These are phyloP conservation scores for Amanita jacksonii DNA, from an alignment of 768 basidiomycete species.

Conservation along the genomic window DNA sequence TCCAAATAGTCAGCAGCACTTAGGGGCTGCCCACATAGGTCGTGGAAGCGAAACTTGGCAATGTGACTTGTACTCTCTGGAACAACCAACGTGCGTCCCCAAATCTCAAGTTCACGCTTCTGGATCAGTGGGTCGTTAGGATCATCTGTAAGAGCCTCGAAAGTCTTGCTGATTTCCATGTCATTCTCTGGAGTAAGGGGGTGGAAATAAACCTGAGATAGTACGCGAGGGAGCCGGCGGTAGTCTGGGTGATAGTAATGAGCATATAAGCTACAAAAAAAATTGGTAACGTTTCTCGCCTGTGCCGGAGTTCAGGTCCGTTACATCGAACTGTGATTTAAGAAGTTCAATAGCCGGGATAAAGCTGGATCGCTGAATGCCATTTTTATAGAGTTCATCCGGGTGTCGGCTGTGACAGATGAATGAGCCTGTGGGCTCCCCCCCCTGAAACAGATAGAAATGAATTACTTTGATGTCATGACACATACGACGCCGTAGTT, in stretches of 20 bases:
- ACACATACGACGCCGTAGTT: slow-evolving; percentile 88
- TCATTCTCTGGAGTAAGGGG: slow-evolving; percentile 61
- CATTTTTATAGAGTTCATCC: slow-evolving; percentile 96
- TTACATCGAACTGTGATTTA: slow-evolving; percentile 78
- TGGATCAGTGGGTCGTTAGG: slow-evolving; percentile 45
- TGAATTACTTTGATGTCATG: slow-evolving; percentile 86
- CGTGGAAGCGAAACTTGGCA: slow-evolving; percentile 79
- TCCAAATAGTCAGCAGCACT: slow-evolving; percentile 96
- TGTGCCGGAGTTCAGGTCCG: slow-evolving; percentile 92
- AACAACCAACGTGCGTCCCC: slow-evolving; percentile 78
- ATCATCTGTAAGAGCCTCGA: slow-evolving; percentile 54
- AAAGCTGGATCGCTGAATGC: slow-evolving; percentile 93
- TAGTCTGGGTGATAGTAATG: slow-evolving; percentile 51
- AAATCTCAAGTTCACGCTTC: slow-evolving; percentile 66
- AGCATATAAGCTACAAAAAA: slow-evolving; percentile 4
- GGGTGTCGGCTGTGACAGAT: slow-evolving; percentile 75
- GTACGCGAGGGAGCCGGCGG: slow-evolving; percentile 82
- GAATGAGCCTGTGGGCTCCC: no score
- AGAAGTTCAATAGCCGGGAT: slow-evolving; percentile 91
- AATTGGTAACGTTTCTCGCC: slow-evolving; percentile 34
- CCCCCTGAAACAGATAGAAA: neutral
- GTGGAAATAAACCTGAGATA: slow-evolving; percentile 90
- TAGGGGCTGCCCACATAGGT: slow-evolving; percentile 82
- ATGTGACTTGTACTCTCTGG: slow-evolving; percentile 74
- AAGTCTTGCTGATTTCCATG: slow-evolving; percentile 76